Conservation (phyloP, 2,329 filamentous ascomycete species). For the Fusarium oligoseptatum region DNA sequence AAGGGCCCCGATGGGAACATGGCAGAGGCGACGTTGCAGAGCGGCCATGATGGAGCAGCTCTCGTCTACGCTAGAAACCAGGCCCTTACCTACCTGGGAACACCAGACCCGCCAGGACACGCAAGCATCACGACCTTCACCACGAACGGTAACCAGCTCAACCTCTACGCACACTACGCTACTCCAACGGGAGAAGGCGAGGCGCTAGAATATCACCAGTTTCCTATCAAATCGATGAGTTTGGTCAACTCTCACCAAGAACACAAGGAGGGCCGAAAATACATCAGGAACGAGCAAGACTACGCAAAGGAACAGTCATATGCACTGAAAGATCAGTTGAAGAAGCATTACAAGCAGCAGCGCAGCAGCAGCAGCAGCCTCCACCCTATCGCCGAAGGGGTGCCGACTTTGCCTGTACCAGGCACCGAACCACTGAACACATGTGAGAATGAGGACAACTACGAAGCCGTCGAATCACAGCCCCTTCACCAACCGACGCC, state of each 20-base stretch:
- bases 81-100: not conserved
- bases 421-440: too few relatives aligned
- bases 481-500: not conserved
- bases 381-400: not conserved
- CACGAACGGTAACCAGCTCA: not conserved
- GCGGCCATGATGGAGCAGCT: not conserved
- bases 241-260: too few relatives aligned
- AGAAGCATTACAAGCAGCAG: too few relatives aligned
- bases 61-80: not conserved
- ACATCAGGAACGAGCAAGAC: slow-evolving; percentile 28
- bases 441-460: not conserved
- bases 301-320: slow-evolving; percentile 27
- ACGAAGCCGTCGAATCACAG: not conserved
- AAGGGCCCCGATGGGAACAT: not conserved
- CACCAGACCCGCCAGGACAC: too few relatives aligned
- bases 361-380: not conserved
- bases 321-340: slow-evolving; percentile 6
- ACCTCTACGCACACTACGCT: not conserved
- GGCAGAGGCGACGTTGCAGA: not conserved
- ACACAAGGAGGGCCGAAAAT: too few relatives aligned
- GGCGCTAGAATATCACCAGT: too few relatives aligned
- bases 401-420: not conserved
- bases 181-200: too few relatives aligned
- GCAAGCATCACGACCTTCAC: not conserved
- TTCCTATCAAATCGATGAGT: too few relatives aligned